phyloP scores from a whole-genome alignment of 2,329 filamentous ascomycete genomes.

The Monosporascus sp. region DNA sequence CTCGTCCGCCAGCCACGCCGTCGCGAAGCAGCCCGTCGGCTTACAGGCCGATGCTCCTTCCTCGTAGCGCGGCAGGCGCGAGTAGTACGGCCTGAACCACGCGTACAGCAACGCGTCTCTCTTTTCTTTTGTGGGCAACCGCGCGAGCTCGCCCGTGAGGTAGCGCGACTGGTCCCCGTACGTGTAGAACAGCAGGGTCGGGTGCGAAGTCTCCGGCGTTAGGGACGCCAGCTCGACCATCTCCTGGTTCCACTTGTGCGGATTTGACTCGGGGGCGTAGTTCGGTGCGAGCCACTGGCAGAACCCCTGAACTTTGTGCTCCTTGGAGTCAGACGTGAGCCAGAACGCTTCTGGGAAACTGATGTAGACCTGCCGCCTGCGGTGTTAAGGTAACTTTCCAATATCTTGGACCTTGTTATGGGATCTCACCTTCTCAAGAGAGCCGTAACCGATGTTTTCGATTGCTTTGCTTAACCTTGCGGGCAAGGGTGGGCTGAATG shows the following conservation, averaged over 20 bases:
- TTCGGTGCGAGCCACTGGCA: slow-evolving; percentile 68
- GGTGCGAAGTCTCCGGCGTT: slow-evolving; percentile 53
- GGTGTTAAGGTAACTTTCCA: no score
- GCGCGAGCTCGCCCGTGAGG: slow-evolving; percentile 41
- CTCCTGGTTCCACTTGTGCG: slow-evolving; percentile 66
- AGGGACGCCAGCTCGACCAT: slow-evolving; percentile 71
- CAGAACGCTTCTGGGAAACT: slow-evolving; percentile 75
- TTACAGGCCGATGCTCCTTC: slow-evolving; percentile 48
- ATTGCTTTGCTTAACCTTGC: slow-evolving; percentile 54
- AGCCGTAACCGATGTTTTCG: slow-evolving; percentile 61
- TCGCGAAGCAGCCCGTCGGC: slow-evolving; percentile 61
- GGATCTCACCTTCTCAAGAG: slow-evolving; percentile 57
- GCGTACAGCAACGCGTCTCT: slow-evolving; percentile 50
- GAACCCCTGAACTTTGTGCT: slow-evolving; percentile 55
- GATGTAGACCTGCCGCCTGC: slow-evolving; percentile 43
- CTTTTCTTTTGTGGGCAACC: slow-evolving; percentile 36
- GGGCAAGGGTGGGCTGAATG: slow-evolving; percentile 58
- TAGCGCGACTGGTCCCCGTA: slow-evolving; percentile 57
- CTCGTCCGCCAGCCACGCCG: slow-evolving; percentile 72
- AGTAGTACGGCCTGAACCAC: slow-evolving; percentile 76
- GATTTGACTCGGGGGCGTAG: slow-evolving; percentile 59
- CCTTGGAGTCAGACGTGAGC: slow-evolving; percentile 38
- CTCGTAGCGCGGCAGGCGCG: slow-evolving; percentile 64
- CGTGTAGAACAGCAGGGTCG: slow-evolving; percentile 80
- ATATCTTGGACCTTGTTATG: no score